Conservation (phyloP, 2,329 filamentous ascomycete genomes). For the Calonectria montana region DNA sequence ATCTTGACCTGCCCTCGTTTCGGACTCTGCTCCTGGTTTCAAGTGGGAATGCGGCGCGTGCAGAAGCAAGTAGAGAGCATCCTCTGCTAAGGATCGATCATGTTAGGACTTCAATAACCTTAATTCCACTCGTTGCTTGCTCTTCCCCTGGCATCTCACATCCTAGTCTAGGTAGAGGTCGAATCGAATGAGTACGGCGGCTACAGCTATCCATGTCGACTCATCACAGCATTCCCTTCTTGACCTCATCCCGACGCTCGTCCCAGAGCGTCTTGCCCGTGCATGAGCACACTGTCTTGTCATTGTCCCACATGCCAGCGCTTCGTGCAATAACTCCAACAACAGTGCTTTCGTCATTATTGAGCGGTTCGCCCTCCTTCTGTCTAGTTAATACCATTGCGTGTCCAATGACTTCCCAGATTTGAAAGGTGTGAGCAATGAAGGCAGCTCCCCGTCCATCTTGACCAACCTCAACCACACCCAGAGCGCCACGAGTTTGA, state of each 20-base stretch:
- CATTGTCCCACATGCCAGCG: conserved; percentile 98
- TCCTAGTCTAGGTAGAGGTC: conserved; percentile 11
- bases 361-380: conserved; percentile 66
- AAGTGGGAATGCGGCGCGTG: conserved; percentile 21
- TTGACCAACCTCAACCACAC: conserved; percentile 78
- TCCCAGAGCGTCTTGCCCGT: conserved; percentile 99
- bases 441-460: conserved; percentile 84
- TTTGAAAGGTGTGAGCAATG: conserved; percentile 82
- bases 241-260: conserved; percentile 89
- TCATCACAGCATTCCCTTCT: conserved; percentile 86
- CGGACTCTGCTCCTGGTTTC: conserved; percentile 30
- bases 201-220: conserved; percentile 4
- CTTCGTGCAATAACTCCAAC: conserved; percentile 95
- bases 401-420: conserved; percentile 97
- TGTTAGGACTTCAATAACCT: conserved; percentile 27
- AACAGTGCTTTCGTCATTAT: conserved; percentile 85
- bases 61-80: conserved; percentile 16
- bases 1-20: conserved; percentile 28
- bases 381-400: conserved; percentile 85
- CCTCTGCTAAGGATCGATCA: conserved; percentile 26
- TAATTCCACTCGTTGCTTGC: conserved; percentile 23
- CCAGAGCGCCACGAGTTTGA: conserved; percentile 69
- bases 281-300: conserved; percentile 98
- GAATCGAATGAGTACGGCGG: conserved; percentile 19
- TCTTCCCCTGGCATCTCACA: conserved; percentile 18